phyloP scores from a whole-genome alignment of 2,329 filamentous ascomycete species.

The Chaetomium sp. region DNA sequence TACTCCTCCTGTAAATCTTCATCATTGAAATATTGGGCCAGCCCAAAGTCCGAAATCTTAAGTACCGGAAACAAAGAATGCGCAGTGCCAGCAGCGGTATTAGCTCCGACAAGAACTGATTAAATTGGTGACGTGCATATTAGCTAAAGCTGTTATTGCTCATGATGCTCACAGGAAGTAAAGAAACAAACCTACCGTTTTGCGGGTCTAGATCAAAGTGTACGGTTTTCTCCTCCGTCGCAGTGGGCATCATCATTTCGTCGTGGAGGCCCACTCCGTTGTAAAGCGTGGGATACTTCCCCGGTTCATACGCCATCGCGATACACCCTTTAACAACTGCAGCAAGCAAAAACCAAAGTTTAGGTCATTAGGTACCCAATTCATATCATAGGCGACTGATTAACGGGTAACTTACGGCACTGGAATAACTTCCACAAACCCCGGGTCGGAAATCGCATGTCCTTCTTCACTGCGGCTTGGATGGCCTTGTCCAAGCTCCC shows the following conservation, averaged over 20 bases:
- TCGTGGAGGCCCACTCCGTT: not conserved
- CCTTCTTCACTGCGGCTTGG: not conserved
- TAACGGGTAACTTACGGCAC: not conserved
- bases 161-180: too few relatives aligned
- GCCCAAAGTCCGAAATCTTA: too few relatives aligned
- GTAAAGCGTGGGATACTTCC: not conserved
- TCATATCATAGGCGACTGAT: too few relatives aligned
- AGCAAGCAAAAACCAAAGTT: too few relatives aligned
- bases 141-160: too few relatives aligned
- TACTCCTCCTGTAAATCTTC: too few relatives aligned
- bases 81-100: too few relatives aligned
- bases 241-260: not conserved
- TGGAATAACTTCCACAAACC: slow-evolving; percentile 2
- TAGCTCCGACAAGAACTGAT: too few relatives aligned
- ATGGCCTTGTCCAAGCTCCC: slow-evolving; percentile 2
- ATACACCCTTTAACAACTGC: not conserved
- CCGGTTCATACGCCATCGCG: not conserved
- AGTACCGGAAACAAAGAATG: too few relatives aligned
- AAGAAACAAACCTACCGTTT: not conserved
- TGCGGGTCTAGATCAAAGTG: not conserved
- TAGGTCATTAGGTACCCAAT: too few relatives aligned
- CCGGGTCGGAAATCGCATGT: not conserved
- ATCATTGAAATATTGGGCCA: too few relatives aligned
- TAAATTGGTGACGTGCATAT: too few relatives aligned
- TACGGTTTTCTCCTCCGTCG: not conserved